Conservation (phyloP, 116 monocot genomes). For the Papilionanthe hybrid region DNA sequence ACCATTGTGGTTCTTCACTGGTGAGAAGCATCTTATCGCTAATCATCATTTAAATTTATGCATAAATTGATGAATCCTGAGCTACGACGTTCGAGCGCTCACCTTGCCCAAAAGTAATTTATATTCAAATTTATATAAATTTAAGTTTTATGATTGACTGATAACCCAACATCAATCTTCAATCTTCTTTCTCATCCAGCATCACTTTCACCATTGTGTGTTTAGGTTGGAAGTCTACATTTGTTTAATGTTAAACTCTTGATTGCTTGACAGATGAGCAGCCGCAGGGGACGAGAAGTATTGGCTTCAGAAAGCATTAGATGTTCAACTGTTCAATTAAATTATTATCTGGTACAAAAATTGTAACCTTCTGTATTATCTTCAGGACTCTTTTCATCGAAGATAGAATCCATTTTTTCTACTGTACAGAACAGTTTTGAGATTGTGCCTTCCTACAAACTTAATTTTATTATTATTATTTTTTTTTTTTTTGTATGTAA, state of each 20-base stretch:
- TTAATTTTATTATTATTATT: neutral
- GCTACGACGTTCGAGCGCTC: no score
- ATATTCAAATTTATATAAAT: no score
- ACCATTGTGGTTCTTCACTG: no score
- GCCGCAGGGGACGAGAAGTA: neutral
- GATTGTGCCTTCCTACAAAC: neutral
- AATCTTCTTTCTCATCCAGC: no score
- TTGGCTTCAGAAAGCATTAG: neutral
- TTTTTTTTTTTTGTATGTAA: neutral
- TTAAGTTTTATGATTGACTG: no score
- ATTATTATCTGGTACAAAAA: neutral
- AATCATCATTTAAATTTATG: no score
- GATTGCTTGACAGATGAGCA: slow-evolving; percentile 1
- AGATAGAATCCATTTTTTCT: neutral
- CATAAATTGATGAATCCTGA: no score
- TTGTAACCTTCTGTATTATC: neutral
- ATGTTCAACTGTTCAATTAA: neutral
- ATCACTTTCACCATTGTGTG: no score
- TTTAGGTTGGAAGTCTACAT: neutral
- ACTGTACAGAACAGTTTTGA: neutral
- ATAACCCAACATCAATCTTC: no score
- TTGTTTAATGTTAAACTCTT: neutral
- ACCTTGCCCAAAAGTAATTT: no score
- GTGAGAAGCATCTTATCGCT: no score
- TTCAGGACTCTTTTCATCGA: neutral